Base-by-base conservation (phyloP, 2,329 filamentous ascomycete species). In the Fusarium cicatricum region DNA sequence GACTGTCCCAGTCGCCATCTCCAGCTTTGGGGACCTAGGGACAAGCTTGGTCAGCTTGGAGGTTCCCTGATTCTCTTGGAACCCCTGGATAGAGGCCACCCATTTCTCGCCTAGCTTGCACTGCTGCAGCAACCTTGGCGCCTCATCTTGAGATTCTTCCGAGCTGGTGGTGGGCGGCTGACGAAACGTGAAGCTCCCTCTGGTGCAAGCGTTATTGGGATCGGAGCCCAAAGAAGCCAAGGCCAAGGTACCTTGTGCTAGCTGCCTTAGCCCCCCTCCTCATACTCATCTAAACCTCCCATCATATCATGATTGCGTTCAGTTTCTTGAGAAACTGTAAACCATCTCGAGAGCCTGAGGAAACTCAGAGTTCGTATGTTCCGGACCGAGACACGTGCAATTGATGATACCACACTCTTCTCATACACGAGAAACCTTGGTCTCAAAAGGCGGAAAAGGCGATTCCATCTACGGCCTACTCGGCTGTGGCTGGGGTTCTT, bases 301-400 rank as follows among this genome's bases (percentile, higher is more conserved):
- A 59, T 64, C 60, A 64, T 62, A 64, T 64, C 61, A 64, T 49
- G 52, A 50, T 60, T 52, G 46, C 41, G 40, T 52, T 41, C 33
- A 40, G 28, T 36, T 44, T 39, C 29, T 36, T 26, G 10, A 19
- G 26, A 21, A 34, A 5, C 28, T 41, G 19, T 17, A 19, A 47
- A 26, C 29, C 38, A 23, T 54, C 48, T 31, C 15, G 37, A 33
- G 43, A 48, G 39, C 34, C 57, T 53, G 34, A 26, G 37, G 43
- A 55, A 64, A 64, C 60, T 60, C 61, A 58, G 57, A 38, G 29
- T 49, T 64, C 43, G 45, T 64, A 45, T 55, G 29, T 48, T 58
- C 53, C 57, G 42, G 33, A 43, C 44, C 46, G 21, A 54, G 36
- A 44, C 57, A 40, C 40, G 32, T 52, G 26, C 43, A 47, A 40